These are phyloP conservation scores for Phytophthora citricola DNA, from an alignment of 352 stramenopile species.

Conservation along the genomic window DNA sequence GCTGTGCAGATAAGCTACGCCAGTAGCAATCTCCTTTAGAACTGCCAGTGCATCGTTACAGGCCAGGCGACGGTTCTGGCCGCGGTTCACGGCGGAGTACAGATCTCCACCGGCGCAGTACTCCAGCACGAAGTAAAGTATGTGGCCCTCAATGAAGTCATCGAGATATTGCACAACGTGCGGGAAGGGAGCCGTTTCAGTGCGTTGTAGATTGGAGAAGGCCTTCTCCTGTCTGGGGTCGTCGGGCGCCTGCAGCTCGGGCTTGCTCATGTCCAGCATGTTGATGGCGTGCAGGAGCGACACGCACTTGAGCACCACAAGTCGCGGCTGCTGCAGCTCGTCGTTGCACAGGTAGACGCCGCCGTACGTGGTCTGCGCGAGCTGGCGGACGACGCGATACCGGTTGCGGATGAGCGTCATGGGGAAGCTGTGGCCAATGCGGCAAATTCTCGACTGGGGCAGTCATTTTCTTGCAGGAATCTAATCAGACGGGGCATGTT, in stretches of 20 bases:
- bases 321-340: slow-evolving; percentile 10
- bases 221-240: slow-evolving; percentile 58
- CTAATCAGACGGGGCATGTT: neutral
- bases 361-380: slow-evolving; percentile 63
- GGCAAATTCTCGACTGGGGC: neutral
- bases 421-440: neutral
- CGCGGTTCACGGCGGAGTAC: slow-evolving; percentile 31
- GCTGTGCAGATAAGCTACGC: slow-evolving; percentile 35
- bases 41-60: slow-evolving; percentile 30
- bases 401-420: slow-evolving; percentile 37
- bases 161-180: slow-evolving; percentile 57
- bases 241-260: slow-evolving; percentile 34
- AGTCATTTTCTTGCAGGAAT: neutral
- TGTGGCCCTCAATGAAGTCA: slow-evolving; percentile 51
- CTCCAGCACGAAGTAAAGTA: slow-evolving; percentile 60
- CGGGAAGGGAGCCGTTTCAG: slow-evolving; percentile 29
- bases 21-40: slow-evolving; percentile 28
- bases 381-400: slow-evolving; percentile 38
- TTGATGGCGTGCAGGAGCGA: slow-evolving; percentile 47
- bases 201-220: slow-evolving; percentile 36
- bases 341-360: slow-evolving; percentile 60
- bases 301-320: slow-evolving; percentile 62
- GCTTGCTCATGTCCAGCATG: slow-evolving; percentile 25
- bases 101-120: slow-evolving; percentile 44
- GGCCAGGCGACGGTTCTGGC: slow-evolving; percentile 19